Base-by-base conservation (phyloP, 225 moss, liverwort and hornwort species). In the Polytrichum commune region DNA sequence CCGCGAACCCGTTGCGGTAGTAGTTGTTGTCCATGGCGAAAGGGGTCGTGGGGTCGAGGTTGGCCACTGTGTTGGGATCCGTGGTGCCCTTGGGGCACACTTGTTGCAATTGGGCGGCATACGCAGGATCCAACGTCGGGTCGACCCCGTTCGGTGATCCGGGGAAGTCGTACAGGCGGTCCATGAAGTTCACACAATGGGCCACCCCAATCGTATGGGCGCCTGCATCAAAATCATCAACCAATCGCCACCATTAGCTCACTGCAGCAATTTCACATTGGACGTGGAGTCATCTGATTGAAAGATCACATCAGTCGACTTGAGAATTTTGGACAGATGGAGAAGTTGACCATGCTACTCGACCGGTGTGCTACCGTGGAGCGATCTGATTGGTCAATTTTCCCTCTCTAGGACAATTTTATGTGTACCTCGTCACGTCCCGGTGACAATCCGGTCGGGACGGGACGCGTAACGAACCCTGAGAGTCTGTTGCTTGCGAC, bases 181-280 rank as follows among this genome's bases (percentile, higher is more conserved):
- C 18, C 1, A 80, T 19, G 54, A 97, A 57, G 22, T 82, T 58
- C 7, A 22, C 73, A 46, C 97, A 94, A 64, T 92, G 93, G 27
- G 89, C 81, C 26, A 68, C 65, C 0, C 97, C 97, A 19, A 94
- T 85, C 0, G 91, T 90, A 62, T 94, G 97, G 0, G 93, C 94
- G 5, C 97, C 97, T 97, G 90, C 81, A 33, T 46, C 46, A 20
- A 1, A 58, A 58, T 8, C 58, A 58, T 7, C 58, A 58, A 58
- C 20, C 58, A 58, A 58, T 13, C 5, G 16, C 23, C 23, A 23
- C 23, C 62, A 62, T 23, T 23, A 27, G 27, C 5, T 62, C 62
- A n/a, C 27, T 8, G 13, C 46, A 16, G 46, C 13, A 23, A 62
- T 62, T 6, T 22, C 62, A 62, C 62, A 62, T 8, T 23, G 6